phyloP scores from a whole-genome alignment of 2,329 filamentous ascomycete species.

The Sclerotinia minor region DNA sequence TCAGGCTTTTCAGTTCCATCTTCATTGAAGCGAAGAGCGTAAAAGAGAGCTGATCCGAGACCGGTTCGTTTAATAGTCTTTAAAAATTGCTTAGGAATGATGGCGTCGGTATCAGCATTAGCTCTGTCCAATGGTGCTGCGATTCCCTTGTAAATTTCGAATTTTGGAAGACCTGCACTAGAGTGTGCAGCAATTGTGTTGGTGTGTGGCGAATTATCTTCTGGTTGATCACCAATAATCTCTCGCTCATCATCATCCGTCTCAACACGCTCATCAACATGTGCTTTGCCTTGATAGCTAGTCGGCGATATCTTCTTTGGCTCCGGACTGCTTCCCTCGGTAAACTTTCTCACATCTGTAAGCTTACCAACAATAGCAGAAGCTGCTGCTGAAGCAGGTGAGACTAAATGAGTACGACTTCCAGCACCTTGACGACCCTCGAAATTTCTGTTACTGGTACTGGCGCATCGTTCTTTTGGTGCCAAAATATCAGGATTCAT shows the following conservation, averaged over 20 bases:
- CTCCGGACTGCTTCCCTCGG: conserved; percentile 47
- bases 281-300: conserved; percentile 29
- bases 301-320: conserved; percentile 34
- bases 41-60: conserved; percentile 84
- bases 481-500: conserved; percentile 99
- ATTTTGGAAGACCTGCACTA: conserved; percentile 65
- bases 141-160: conserved; percentile 79
- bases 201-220: conserved; percentile 64
- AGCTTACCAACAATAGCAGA: conserved; percentile 88
- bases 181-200: conserved; percentile 56
- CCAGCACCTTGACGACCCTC: conserved; percentile 92
- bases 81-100: conserved; percentile 98
- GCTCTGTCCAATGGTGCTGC: conserved; percentile 83
- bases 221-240: conserved; percentile 56
- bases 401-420: conserved; percentile 93
- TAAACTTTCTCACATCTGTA: conserved; percentile 82
- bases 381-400: conserved; percentile 92
- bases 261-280: conserved; percentile 55
- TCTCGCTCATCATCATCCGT: conserved; percentile 56
- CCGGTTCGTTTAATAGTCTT: conserved; percentile 99
- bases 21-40: conserved; percentile 74
- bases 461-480: conserved; percentile 89
- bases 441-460: conserved; percentile 96
- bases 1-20: conserved; percentile 73
- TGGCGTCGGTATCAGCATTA: conserved; percentile 98